Base-by-base conservation (phyloP, 345 rosid genomes). In the Anacardium occidentale region DNA sequence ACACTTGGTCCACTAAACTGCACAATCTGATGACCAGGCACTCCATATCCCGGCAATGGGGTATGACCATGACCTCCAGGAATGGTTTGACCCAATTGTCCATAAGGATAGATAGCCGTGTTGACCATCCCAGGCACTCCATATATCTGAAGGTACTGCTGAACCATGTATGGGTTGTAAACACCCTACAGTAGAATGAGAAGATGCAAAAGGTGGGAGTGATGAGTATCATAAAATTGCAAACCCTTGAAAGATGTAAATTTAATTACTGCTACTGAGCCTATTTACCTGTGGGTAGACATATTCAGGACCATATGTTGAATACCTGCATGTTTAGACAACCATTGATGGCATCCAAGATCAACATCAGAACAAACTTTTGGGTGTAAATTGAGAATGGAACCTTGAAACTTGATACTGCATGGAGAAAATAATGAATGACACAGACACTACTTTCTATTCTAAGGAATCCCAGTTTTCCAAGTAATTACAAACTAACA, bases 61-160 rank as follows among this genome's bases (percentile, higher is more conserved):
- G 93, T n/a, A 77, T 90, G 91, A 71, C 90, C 85, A 42, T 89
- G 94, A 66, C 88, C 83, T 44, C 91, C 80, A 20, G 96, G 84
- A 74, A 91, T 71, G 44, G 77, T 81, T 70, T 87, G 98, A 74
- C 87, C 85, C 76, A 88, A 2, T 76, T 90, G 98, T 34, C 90
- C 95, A 52, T 83, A 87, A 48, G 89, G 93, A 81, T 89, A 88
- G 48, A 88, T 48, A 10, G 92, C 81, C 51, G 98, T 20, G 55
- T 78, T 85, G 48, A 83, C 84, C 47, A 90, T 65, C 69, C 92
- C 94, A 20, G 91, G 97, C 37, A 86, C 83, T 80, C 97, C 98
- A 74, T 90, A 92, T 50, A 86, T 74, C 74, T 84, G 97, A 85
- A 92, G 86, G 87, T 89, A 90, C 69, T 88, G 98, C 77, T 91